Base-by-base conservation (phyloP, 805 yeast species). In the Pichia manshurica region DNA sequence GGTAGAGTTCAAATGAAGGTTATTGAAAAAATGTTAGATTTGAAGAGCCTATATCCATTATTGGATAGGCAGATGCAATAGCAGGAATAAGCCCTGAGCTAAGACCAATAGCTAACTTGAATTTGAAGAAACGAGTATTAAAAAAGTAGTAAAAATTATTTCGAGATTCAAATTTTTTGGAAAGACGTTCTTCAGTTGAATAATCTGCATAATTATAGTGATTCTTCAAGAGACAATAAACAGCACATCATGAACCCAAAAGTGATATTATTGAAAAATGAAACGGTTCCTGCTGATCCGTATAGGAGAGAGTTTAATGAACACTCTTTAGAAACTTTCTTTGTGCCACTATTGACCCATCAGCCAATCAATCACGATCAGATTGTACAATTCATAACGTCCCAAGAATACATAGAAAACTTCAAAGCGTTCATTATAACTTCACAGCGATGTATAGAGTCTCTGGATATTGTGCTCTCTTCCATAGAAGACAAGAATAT, bases 381-480 rank as follows among this genome's bases (percentile, higher is more conserved):
- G 13, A 74, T 85, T 3, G 58, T 71, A 3, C 52, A 57, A 0
- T 72, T 73, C 44, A 65, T 88, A 10, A 57, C 58, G 2, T 70
- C 79, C 5, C 57, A 59, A 0, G 68, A 66, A 9, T 79, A 77
- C 51, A 50, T 75, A 0, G 41, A 56, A 1, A 56, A 64, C 0
- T 67, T 72, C 25, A 71, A 74, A 36, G 76, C 81, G 0, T 64
- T 88, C 33, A 83, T 91, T 9, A 80, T 91, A 4, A 90, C 98
- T 0, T 85, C 95, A 2, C 97, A 91, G 61, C 65, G 98, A 54
- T 95, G 96, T 2, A 95, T 90, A 0, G 96, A 90, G 56, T 82
- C 87, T 5, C 64, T 88, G 12, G 77, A 76, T 51, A 68, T 69
- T 34, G 61, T 76, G 13, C 65, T 82, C 5, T 51, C 54, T 0